phyloP scores from a whole-genome alignment of 345 rosid species.

The Theobroma cacao region DNA sequence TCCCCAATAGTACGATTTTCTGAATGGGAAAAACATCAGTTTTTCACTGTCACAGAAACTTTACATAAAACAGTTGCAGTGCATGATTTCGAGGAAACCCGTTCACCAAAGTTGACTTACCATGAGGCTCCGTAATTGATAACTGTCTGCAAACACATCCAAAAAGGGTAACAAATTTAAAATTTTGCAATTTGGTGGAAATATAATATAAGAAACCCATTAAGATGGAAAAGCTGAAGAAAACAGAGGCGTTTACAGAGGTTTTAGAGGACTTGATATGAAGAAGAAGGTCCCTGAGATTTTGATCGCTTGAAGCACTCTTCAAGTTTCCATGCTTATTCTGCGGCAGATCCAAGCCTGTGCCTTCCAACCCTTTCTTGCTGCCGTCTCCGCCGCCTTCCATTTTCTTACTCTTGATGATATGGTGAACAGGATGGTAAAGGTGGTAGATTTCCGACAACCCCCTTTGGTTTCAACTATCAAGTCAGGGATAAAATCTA shows the following conservation, averaged over 20 bases:
- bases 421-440: too few relatives aligned
- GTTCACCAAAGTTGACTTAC: slow-evolving; percentile 14
- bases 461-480: too few relatives aligned
- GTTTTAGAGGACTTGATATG: slow-evolving; percentile 47
- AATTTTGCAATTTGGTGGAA: background rate
- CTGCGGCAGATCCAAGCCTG: slow-evolving; percentile 27
- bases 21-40: background rate
- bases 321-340: slow-evolving; percentile 52
- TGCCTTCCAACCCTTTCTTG: slow-evolving; percentile 33
- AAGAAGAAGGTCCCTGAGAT: slow-evolving; percentile 37
- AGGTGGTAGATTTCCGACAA: too few relatives aligned
- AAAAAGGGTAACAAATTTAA: background rate
- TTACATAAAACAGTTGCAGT: slow-evolving; percentile 46
- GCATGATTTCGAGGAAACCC: slow-evolving; percentile 9
- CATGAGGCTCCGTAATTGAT: slow-evolving; percentile 70
- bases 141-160: slow-evolving; percentile 38
- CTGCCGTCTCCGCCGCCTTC: slow-evolving; percentile 3
- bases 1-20: background rate
- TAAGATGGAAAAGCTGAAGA: background rate
- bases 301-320: slow-evolving; percentile 47
- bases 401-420: too few relatives aligned
- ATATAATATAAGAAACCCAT: background rate
- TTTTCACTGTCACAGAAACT: slow-evolving; percentile 19
- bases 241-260: slow-evolving; percentile 32
- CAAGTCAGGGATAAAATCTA: too few relatives aligned